Conservation (phyloP, 441 rosid genomes). For the Codiaeum variegatum region DNA sequence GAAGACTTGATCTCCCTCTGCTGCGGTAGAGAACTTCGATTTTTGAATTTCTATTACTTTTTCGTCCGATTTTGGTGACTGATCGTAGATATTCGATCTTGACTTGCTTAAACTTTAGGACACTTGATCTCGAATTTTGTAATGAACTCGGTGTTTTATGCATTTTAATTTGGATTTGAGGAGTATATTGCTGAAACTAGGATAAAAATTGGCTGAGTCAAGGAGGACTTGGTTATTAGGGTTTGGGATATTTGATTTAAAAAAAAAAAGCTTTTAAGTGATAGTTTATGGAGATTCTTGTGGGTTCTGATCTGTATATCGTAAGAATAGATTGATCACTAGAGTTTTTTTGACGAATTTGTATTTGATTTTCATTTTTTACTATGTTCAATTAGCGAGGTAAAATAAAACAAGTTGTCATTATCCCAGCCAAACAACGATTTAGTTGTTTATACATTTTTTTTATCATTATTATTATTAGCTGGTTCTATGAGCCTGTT, state of each 20-base stretch:
- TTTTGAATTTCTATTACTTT: background rate
- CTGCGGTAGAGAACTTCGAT: background rate
- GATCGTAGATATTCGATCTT: background rate
- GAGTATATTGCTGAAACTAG: background rate
- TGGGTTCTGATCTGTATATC: slow-evolving; percentile 1
- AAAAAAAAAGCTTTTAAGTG: too few relatives aligned
- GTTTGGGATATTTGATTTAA: background rate
- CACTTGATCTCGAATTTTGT: background rate
- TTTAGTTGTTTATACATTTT: background rate
- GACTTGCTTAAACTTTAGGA: background rate
- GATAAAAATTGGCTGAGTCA: background rate
- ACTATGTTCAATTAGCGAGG: slow-evolving; percentile 19
- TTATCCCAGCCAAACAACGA: background rate
- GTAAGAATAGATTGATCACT: background rate
- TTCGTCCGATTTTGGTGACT: background rate
- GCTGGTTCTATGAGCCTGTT: slow-evolving; percentile 1
- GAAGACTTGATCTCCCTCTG: background rate
- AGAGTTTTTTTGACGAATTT: background rate
- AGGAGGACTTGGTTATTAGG: background rate
- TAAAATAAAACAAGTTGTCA: background rate
- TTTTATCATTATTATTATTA: background rate
- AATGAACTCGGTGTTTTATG: background rate
- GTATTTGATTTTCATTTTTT: background rate
- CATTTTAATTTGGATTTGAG: background rate
- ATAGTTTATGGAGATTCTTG: background rate